Percentiles rank a stretch among this genome's conserved stretches.
These are phyloP conservation scores for Ambrosiella beaveri DNA, from an alignment of 2,329 filamentous ascomycete species.

Conservation along the genomic window DNA sequence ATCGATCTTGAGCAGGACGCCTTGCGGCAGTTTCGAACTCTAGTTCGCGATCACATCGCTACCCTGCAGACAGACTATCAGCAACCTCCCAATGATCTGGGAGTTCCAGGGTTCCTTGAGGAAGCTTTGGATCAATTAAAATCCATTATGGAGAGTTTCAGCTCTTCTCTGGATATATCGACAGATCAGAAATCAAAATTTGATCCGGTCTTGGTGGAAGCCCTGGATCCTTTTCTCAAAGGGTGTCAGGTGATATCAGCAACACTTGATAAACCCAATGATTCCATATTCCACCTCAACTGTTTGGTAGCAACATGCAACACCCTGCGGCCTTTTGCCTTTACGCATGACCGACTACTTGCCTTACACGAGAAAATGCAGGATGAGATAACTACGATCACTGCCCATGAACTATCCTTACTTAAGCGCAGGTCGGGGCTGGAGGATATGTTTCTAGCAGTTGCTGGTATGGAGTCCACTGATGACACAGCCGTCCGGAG, in stretches of 20 bases:
- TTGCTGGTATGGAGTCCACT: slow-evolving; percentile 21
- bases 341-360: slow-evolving; percentile 38
- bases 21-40: slow-evolving; percentile 61
- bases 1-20: slow-evolving; percentile 55
- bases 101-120: slow-evolving; percentile 61
- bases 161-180: slow-evolving; percentile 53
- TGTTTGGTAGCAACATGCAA: slow-evolving; percentile 44
- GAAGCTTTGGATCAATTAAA: slow-evolving; percentile 65
- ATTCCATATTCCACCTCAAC: slow-evolving; percentile 56
- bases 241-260: slow-evolving; percentile 55
- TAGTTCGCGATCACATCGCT: slow-evolving; percentile 65
- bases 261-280: slow-evolving; percentile 39
- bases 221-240: slow-evolving; percentile 70
- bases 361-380: slow-evolving; percentile 41
- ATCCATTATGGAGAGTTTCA: slow-evolving; percentile 70
- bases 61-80: slow-evolving; percentile 57
- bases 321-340: slow-evolving; percentile 42
- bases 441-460: slow-evolving; percentile 33
- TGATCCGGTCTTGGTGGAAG: slow-evolving; percentile 55
- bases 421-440: slow-evolving; percentile 63
- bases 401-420: slow-evolving; percentile 52
- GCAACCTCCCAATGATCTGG: slow-evolving; percentile 52
- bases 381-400: slow-evolving; percentile 37
- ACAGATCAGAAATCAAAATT: slow-evolving; percentile 51
- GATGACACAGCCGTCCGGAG: slow-evolving; percentile 24